Base-by-base conservation (phyloP, 2,329 filamentous ascomycete species). In the Claviceps purpurea region DNA sequence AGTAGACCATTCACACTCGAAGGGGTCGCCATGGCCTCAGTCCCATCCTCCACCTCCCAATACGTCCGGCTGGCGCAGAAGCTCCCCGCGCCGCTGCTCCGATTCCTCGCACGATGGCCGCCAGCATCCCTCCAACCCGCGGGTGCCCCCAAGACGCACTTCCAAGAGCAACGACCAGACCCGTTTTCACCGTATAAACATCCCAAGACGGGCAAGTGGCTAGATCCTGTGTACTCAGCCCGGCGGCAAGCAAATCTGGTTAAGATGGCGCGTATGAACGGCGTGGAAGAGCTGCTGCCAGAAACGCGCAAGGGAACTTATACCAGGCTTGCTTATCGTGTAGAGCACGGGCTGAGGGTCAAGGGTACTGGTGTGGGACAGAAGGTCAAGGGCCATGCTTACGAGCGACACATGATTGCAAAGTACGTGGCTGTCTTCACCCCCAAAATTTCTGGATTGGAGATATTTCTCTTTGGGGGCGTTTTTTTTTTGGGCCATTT, bases 331-430 rank as follows among this genome's bases (percentile, higher is more conserved):
- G 62, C 80, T 62, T 79, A 82, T 66, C 75, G 87, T 53, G 79
- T 89, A 54, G 86, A 94, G 73, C 77, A 84, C 57, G 91, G 90
- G 49, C 66, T 95, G 67, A 77, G 84, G 56, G 86, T 96, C 54
- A 91, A 90, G 79, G 91, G 91, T 61, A 97, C 91, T 1, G 91
- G 93, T 75, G 82, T 89, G 59, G 91, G 89, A 53, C 84, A 96
- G 71, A 83, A 78, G 70, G 91, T 96, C 67, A 98, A 97, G 84
- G 93, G 93, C 68, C 91, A 96, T 70, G 77, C 82, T 61, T 87
- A 90, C 81, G 93, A 98, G 76, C 81, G 93, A 65, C 85, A 85
- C 62, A 74, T 96, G 73, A 84, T 87, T 71, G 75, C 78, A 56
- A 82, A 84, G 75, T 81, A 81, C 57, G 80, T 75, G 51, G 5